Evolutionary conservation across 306 rosid species (phyloP), one percentile per base, ranked within the genome.

Genomic region (Amphicarpaea edgeworthii): DNA sequence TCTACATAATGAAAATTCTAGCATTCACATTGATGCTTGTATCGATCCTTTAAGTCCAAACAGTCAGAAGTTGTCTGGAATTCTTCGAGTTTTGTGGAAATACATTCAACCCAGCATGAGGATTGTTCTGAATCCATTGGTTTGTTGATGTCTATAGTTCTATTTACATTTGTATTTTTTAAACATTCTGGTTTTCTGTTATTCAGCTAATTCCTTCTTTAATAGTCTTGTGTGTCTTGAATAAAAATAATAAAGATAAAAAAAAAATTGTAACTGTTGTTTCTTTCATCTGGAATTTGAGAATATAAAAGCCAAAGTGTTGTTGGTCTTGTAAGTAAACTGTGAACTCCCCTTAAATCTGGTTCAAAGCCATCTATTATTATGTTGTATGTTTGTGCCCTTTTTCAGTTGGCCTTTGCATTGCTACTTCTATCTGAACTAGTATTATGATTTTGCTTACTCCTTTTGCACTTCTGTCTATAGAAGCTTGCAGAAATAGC

Each of bases 71-170:
- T 63, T 95, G 80, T 89, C 99, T 62, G 92, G 97, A 73, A 87
- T 95, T 89, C 93, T 95, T 68, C 86, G 85, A 55, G 86, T 89
- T 77, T 75, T 95, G 82, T 85, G 90, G 93, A 92, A 90, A 69
- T 90, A 90, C 49, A 45, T 89, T 82, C 90, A 87, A 69, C 99
- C 99, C 83, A 90, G 93, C 93, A 90, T 95, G 99, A 90, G 97
- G 84, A 92, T 95, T 82, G 87, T 95, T 59, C 83, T 92, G 77
- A 95, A 95, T 84, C 99, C 99, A 26, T 42, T 95, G 99, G 99
- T 95, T 75, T 81, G 96, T 79, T 78, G 78, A 67, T 66, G 19
- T 37, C 77, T 53, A 14, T 77, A 60, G 37, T 69, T 26, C 85
- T 75, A 4, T 42, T 19, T 68, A 12, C 37, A 51, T 45, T 59